Evolutionary conservation across 768 basidiomycete genomes (phyloP).

Genomic region (Hirschioporus abietinus): DNA sequence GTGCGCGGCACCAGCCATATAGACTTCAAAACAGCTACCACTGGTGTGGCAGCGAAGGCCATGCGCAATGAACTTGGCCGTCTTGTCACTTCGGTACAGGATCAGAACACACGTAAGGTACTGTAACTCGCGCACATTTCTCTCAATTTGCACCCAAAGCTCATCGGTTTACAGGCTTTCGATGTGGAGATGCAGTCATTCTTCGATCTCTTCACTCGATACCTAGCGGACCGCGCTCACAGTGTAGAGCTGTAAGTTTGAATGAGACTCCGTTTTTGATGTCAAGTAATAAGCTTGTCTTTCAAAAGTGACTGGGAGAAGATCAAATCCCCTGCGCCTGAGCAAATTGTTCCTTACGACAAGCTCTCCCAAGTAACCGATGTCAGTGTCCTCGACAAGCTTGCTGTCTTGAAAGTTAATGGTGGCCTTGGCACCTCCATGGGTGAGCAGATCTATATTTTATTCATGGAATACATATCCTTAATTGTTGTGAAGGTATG

Average conservation of each 20-base stretch:
- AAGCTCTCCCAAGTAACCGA: slow-evolving; percentile 56
- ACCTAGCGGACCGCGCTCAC: slow-evolving; percentile 84
- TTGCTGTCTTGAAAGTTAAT: slow-evolving; percentile 94
- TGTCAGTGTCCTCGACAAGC: slow-evolving; percentile 74
- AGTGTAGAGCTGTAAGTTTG: slow-evolving; percentile 73
- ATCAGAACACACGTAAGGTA: slow-evolving; percentile 80
- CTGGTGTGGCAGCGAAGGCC: slow-evolving; percentile 88
- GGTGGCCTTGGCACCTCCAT: slow-evolving; percentile 90
- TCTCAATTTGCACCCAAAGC: background rate
- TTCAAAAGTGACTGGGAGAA: slow-evolving; percentile 73
- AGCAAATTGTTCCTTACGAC: slow-evolving; percentile 83
- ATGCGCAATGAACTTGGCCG: slow-evolving; percentile 98
- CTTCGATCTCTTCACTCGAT: slow-evolving; percentile 94
- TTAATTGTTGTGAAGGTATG: slow-evolving; percentile 46
- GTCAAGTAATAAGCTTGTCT: slow-evolving; percentile 6
- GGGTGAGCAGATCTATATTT: slow-evolving; percentile 41
- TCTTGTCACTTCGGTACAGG: slow-evolving; percentile 83
- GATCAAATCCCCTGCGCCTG: slow-evolving; percentile 80
- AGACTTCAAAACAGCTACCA: slow-evolving; percentile 98
- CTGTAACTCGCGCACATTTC: background rate
- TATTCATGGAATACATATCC: background rate
- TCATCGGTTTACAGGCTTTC: slow-evolving; percentile 53
- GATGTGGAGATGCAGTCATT: slow-evolving; percentile 95
- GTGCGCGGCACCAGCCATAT: slow-evolving; percentile 75
- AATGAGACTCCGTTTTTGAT: slow-evolving; percentile 5